Percentiles rank a stretch among this genome's conserved stretches.
phyloP scores from a whole-genome alignment of 169 alveolate genomes.

The Eimeria sp. region DNA sequence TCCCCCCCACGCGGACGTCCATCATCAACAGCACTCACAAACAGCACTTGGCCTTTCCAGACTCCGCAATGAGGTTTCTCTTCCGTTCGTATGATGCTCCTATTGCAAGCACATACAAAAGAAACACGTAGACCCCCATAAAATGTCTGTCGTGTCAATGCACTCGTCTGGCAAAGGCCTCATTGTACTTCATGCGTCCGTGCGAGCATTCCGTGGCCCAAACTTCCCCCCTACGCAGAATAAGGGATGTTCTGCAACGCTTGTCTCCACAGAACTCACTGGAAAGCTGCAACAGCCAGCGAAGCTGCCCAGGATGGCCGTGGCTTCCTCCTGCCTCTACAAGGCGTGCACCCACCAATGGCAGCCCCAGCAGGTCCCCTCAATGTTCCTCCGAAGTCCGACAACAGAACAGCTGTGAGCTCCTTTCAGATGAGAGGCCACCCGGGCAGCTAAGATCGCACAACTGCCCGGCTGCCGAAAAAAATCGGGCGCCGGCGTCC shows the following conservation, averaged over 20 bases:
- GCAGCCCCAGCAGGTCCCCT: slow-evolving; percentile 9
- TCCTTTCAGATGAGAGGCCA: slow-evolving; percentile 20
- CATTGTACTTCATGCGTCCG: not conserved
- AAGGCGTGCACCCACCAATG: slow-evolving; percentile 40
- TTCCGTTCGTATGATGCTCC: not conserved
- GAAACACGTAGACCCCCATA: not conserved
- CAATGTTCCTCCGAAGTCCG: not conserved
- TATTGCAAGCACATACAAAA: not conserved
- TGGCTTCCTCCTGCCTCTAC: slow-evolving; percentile 47
- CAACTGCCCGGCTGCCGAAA: slow-evolving; percentile 77
- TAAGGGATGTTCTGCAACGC: not conserved
- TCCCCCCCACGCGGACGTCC: slow-evolving; percentile 98
- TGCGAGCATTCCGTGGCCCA: not conserved
- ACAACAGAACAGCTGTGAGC: slow-evolving; percentile 19
- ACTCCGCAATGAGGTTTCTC: not conserved
- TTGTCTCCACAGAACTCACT: not conserved
- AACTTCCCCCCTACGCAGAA: not conserved
- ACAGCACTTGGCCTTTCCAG: not conserved
- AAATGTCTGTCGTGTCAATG: not conserved
- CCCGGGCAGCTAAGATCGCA: slow-evolving; percentile 62
- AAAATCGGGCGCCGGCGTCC: slow-evolving; percentile 76
- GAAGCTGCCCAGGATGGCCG: not conserved
- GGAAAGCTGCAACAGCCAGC: slow-evolving; percentile 34
- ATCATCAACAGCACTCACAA: slow-evolving; percentile 83
- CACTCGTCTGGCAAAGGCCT: not conserved